phyloP scores from a whole-genome alignment of 257 asterid species.

The Gardenia jasminoides region DNA sequence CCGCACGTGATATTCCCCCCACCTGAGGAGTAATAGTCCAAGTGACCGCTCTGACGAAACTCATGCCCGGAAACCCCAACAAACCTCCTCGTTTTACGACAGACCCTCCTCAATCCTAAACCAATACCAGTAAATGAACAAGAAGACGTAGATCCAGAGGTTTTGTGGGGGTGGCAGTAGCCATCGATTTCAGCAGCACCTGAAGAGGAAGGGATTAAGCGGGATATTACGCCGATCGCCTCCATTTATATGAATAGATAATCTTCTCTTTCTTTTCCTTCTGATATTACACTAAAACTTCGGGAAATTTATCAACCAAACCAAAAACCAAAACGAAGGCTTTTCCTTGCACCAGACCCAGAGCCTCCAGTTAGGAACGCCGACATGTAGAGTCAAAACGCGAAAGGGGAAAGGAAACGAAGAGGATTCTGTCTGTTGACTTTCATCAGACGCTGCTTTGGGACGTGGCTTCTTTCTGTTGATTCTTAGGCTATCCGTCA shows the following conservation, averaged over 20 bases:
- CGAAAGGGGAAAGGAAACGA: accelerated
- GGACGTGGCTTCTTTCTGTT: conserved; percentile 37
- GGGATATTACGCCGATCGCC: conserved; percentile 5
- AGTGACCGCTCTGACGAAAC: conserved; percentile 48
- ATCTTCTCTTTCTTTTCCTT: not conserved
- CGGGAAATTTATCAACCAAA: no score
- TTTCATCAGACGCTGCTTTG: no score
- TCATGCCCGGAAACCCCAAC: conserved; percentile 10
- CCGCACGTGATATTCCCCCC: conserved; percentile 25
- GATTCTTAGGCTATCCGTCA: not conserved
- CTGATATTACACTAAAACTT: no score
- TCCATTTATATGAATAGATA: not conserved
- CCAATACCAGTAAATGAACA: conserved; percentile 8
- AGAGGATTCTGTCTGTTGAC: not conserved
- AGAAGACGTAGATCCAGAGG: not conserved
- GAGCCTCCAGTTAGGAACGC: no score
- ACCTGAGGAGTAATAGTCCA: conserved; percentile 46
- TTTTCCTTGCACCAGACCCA: not conserved
- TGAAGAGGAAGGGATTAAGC: not conserved
- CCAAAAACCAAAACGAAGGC: no score
- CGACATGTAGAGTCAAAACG: not conserved
- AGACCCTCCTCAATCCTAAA: not conserved
- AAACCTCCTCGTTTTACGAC: not conserved
- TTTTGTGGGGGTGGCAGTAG: not conserved
- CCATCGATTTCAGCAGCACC: not conserved